Evolutionary conservation across 768 basidiomycete species (phyloP), one percentile per base, ranked within the genome.

Genomic region (Peribolospora baueri): DNA sequence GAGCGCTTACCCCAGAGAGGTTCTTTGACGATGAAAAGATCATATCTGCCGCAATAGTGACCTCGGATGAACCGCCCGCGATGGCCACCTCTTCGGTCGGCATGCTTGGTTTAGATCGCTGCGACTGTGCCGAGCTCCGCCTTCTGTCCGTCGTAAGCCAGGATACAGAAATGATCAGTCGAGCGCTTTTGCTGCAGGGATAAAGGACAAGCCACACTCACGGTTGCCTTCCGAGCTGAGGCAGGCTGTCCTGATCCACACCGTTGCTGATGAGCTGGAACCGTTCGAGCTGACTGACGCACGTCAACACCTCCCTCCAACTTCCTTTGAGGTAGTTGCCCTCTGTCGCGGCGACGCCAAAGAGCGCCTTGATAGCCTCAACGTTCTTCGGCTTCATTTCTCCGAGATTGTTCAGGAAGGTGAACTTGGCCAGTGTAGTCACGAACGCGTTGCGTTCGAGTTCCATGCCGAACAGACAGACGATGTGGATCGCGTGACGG

Each of bases 351-450:
- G 93, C 91, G 48, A 98, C 78, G 63, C 97, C 93, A 8, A 98
- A 71, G 52, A 98, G 72, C 3, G 85, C 70, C 68, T 95, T 97
- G 70, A 98, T 95, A 5, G 91, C 93, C 65, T 97, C 93, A 78
- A 98, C 93, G 65, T 97, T 97, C 73, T 97, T 97, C 42, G 85
- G 75, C 70, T 87, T 90, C 93, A 98, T 98, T 72, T 97, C 93
- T 54, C 88, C 87, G 4, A 97, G 70, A 64, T 98, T 97, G 67
- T 84, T 95, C 59, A 97, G 73, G 74, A 93, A 93, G 0, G 93
- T 98, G 68, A 97, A 95, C 66, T 97, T 98, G 43, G 75, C 80
- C 14, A 98, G 72, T 0, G 93, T 98, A 14, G 90, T 88, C 48
- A 98, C 87, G 65, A 97, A 98, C 0, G 90, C 93, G 63, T 97